Base-by-base conservation (phyloP, 2,329 filamentous ascomycete species). In the Calonectria pauciramosa region DNA sequence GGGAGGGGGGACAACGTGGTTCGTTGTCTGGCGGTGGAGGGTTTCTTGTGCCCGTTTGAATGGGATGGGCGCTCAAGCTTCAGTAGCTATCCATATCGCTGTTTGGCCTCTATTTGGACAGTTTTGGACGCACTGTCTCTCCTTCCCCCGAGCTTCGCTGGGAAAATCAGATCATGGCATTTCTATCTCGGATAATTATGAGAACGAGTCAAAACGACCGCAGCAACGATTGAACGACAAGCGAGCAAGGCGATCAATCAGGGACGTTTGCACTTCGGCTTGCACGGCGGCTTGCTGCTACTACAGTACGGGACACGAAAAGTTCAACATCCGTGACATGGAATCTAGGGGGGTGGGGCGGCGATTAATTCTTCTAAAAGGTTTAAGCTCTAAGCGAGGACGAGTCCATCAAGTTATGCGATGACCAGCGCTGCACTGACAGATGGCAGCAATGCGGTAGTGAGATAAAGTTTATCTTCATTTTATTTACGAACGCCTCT, bases 21-120 rank as follows among this genome's bases (percentile, higher is more conserved):
- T 73, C 71, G 71, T 73, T 73, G 59, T 73, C 69, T 73, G 71
- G 71, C 71, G 67, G 71, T 73, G 71, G 71, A 73, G 71, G 71
- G 65, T 47, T 73, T 69, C 59, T 68, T 36, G 47, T 56, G 67
- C 70, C 36, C 60, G 67, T 70, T 73, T 70, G 67, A 73, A 66
- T 71, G 60, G 47, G 68, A 64, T 71, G 65, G 32, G 49, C 32
- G 49, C 56, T 64, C 54, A 64, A 44, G 51, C 66, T 64, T 66
- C 65, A 65, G 54, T 26, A 52, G 47, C 49, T 56, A 36, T 70
- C 68, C 59, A 38, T 63, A 59, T 59, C 66, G 32, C 32, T 41
- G 52, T 51, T 66, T 51, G 23, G 47, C 26, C 14, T 70, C 44
- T 70, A 59, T 64, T 69, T 69, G 56, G 68, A 63, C 68, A 65